Base-by-base conservation (phyloP, 2,329 filamentous ascomycete species). In the Hypoxylon sp. region DNA sequence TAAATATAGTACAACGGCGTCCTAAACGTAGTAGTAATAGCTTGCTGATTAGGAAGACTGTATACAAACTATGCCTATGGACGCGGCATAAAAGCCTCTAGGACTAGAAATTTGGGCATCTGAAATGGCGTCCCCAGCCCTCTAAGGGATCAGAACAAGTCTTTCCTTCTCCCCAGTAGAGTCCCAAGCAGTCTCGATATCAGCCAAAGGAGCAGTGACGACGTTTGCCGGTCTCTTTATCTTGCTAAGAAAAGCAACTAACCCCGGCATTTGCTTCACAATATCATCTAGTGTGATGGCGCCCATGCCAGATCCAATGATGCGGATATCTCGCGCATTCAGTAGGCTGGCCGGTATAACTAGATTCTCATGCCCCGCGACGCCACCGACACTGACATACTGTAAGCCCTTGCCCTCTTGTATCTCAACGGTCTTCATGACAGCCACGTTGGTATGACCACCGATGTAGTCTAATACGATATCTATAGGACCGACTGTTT, bases 391-490 rank as follows among this genome's bases (percentile, higher is more conserved):
- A 37, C 60, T 57, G 52, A 63, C 19, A 44, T 62, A 62, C 52
- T 63, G 60, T 9, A 63, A 35, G 46, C 44, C 52, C 31, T 29
- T 42, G 13, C 37, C 51, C 6, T 50, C 52, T 39, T 39, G 46
- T 33, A 61, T 52, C 31, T 62, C 58, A 19, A 42, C 58, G 35
- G 52, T 29, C 22, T 66, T 59, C 66, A 62, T 62, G 58, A 69
- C n/a, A 17, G 52, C 52, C 13, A 59, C 37, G 14, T 33, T 29
- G 24, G 14, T 44, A 13, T 39, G 57, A 10, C 66, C 66, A 14
- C 62, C 62, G 9, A 69, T 52, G 35, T 55, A 62, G 46, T 65
- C 62, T n/a, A 69, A 50, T 17, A 66, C 62, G 17, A 69, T 60
- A 44, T 63, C 58, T 33, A 65, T 22, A 19, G 66, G 62, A n/a